A percentile compares a stretch with the other conserved stretches of the same genome.
Conservation (phyloP, 129 eudicot species). For the Saussurea involucrata region DNA sequence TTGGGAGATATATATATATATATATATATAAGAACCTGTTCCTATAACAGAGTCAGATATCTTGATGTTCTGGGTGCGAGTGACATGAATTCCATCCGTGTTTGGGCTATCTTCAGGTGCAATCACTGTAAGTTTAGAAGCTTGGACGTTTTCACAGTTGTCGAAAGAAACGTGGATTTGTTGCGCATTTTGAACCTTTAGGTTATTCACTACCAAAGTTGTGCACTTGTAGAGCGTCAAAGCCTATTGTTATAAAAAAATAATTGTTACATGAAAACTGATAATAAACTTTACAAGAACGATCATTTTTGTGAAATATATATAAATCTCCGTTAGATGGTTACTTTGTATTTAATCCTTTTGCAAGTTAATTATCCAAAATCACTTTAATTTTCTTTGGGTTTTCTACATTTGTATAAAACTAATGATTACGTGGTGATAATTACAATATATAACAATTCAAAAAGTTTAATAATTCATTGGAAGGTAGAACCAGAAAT, state of each 20-base stretch:
- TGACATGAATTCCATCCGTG: constrained; percentile 87
- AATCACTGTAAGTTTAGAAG: constrained; percentile 41
- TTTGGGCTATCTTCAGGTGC: constrained; percentile 81
- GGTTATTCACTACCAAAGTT: constrained; percentile 44
- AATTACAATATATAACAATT: neutral
- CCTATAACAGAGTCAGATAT: constrained; percentile 40
- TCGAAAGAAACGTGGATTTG: constrained; percentile 72
- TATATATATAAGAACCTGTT: constrained; percentile 47
- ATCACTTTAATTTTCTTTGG: neutral
- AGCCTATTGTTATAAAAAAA: constrained; percentile 47
- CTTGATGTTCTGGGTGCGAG: constrained; percentile 50
- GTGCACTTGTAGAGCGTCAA: constrained; percentile 61
- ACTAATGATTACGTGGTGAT: neutral
- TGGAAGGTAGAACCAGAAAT: neutral
- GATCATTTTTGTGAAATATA: neutral
- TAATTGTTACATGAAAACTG: neutral
- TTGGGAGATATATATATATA: neutral
- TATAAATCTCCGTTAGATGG: neutral
- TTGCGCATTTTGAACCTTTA: constrained; percentile 61
- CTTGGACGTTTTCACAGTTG: constrained; percentile 45
- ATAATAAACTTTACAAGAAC: neutral
- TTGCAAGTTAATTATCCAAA: neutral
- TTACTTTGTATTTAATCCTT: neutral
- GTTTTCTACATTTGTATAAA: neutral
- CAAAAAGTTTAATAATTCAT: neutral